Evolutionary conservation across 2,329 filamentous ascomycete species (phyloP).

Genomic region (Xylaria sp.): DNA sequence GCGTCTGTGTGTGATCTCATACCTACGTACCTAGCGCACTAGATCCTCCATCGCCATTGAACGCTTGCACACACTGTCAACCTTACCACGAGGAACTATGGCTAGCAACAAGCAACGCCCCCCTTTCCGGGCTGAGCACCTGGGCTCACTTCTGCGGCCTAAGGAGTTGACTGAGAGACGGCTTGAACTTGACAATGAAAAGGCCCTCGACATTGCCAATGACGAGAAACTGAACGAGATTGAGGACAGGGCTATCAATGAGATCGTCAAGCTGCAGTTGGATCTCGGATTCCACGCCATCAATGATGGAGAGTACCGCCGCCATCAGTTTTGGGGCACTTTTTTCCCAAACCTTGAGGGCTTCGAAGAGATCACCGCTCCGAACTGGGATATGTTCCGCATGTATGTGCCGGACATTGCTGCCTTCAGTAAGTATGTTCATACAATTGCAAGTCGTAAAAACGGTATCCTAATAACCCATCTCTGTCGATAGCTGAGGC

Average conservation of each 20-base stretch:
- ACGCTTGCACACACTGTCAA: background rate
- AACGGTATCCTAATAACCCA: conserved; percentile 1
- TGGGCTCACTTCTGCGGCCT: conserved; percentile 74
- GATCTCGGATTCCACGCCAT: conserved; percentile 70
- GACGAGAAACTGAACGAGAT: conserved; percentile 55
- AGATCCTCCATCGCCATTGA: background rate
- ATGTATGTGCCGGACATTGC: conserved; percentile 57
- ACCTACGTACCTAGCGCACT: background rate
- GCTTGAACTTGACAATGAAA: conserved; percentile 48
- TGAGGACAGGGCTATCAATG: conserved; percentile 66
- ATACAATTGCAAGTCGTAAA: background rate
- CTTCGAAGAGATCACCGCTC: conserved; percentile 53
- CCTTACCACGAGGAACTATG: conserved; percentile 28
- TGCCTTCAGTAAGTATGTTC: conserved; percentile 47
- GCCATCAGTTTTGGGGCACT: conserved; percentile 58
- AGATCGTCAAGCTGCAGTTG: conserved; percentile 72
- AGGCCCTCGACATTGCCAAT: conserved; percentile 45
- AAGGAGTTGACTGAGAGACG: conserved; percentile 67
- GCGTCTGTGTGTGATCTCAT: background rate
- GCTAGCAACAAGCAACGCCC: conserved; percentile 43
- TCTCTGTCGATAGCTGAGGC: conserved; percentile 43
- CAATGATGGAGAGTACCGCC: conserved; percentile 49
- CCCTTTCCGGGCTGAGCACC: conserved; percentile 77
- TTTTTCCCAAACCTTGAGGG: conserved; percentile 51
- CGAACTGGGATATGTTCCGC: conserved; percentile 57